A percentile compares a stretch with the other conserved stretches of the same genome.
Conservation (phyloP, 805 yeast species). For the Starmerella davenportii region DNA sequence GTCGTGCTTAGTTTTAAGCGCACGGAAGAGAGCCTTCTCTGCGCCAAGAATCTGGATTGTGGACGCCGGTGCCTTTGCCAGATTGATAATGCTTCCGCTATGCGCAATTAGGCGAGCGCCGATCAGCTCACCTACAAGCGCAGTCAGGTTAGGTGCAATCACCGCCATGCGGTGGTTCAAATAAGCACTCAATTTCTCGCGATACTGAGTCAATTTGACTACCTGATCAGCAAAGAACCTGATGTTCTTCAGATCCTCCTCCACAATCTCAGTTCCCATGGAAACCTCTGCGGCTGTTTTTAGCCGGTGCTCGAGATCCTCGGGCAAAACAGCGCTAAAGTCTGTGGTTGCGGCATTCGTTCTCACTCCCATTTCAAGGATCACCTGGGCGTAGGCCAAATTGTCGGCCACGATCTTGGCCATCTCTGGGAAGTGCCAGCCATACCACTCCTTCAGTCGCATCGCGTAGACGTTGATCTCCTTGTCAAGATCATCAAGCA, state of each 20-base stretch:
- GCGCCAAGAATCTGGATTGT: constrained; percentile 97
- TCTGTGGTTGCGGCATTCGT: constrained; percentile 81
- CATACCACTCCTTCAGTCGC: constrained; percentile 99
- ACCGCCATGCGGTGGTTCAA: constrained; percentile 92
- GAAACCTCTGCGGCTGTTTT: constrained; percentile 96
- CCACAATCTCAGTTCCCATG: constrained; percentile 98
- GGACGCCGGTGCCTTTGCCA: constrained; percentile 97
- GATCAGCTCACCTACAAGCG: constrained; percentile 90
- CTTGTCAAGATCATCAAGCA: constrained; percentile 90
- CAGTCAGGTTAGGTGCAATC: constrained; percentile 92
- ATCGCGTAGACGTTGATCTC: constrained; percentile 95
- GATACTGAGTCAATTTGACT: constrained; percentile 85
- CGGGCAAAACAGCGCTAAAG: constrained; percentile 78
- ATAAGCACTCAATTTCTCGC: constrained; percentile 88
- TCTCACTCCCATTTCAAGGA: constrained; percentile 85
- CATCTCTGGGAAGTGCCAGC: constrained; percentile 99
- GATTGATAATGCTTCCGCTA: constrained; percentile 81
- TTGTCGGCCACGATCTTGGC: constrained; percentile 93
- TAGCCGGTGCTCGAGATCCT: constrained; percentile 77
- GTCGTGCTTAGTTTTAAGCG: constrained; percentile 93
- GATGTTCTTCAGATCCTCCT: constrained; percentile 72
- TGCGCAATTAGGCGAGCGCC: constrained; percentile 98
- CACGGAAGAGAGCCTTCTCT: constrained; percentile 96
- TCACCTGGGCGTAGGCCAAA: constrained; percentile 87
- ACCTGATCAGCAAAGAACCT: constrained; percentile 86